Evolutionary conservation across 1,284 basidiomycete genomes (phyloP).

Genomic region (Ustilago esculenta): DNA sequence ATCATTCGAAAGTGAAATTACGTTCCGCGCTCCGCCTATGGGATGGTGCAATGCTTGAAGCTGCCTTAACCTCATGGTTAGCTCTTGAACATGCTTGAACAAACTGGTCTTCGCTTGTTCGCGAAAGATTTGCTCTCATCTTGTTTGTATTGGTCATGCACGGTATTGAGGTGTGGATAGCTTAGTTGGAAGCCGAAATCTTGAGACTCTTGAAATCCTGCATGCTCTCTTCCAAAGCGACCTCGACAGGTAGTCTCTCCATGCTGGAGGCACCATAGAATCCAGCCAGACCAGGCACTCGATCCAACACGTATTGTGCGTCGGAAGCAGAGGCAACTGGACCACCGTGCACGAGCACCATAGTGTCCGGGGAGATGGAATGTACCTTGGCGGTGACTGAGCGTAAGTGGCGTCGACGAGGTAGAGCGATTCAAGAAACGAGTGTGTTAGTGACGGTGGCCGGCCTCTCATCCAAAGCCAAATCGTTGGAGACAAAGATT

Average conservation of each 20-base stretch:
- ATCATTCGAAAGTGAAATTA: too few relatives aligned
- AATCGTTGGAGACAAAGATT: too few relatives aligned
- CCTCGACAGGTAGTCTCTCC: conserved; percentile 47
- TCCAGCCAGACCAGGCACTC: conserved; percentile 34
- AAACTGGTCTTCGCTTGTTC: too few relatives aligned
- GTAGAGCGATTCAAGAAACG: neutral
- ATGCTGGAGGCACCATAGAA: conserved; percentile 50
- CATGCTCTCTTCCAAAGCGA: conserved; percentile 40
- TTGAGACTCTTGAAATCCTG: conserved; percentile 35
- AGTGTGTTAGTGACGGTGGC: neutral
- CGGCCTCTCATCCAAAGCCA: too few relatives aligned
- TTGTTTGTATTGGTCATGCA: too few relatives aligned
- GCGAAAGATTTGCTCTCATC: too few relatives aligned
- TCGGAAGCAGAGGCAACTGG: conserved; percentile 37
- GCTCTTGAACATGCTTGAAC: too few relatives aligned
- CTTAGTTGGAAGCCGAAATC: conserved; percentile 4
- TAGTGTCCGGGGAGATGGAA: conserved; percentile 27
- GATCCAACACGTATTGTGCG: conserved; percentile 44
- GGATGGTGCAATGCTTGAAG: too few relatives aligned
- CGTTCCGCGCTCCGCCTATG: too few relatives aligned
- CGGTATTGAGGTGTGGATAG: neutral
- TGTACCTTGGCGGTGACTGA: conserved; percentile 32
- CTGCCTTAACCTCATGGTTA: too few relatives aligned
- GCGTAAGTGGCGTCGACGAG: neutral
- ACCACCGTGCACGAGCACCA: conserved; percentile 46